Conservation (phyloP, 1,284 basidiomycete species). For the Ustilago sp. region DNA sequence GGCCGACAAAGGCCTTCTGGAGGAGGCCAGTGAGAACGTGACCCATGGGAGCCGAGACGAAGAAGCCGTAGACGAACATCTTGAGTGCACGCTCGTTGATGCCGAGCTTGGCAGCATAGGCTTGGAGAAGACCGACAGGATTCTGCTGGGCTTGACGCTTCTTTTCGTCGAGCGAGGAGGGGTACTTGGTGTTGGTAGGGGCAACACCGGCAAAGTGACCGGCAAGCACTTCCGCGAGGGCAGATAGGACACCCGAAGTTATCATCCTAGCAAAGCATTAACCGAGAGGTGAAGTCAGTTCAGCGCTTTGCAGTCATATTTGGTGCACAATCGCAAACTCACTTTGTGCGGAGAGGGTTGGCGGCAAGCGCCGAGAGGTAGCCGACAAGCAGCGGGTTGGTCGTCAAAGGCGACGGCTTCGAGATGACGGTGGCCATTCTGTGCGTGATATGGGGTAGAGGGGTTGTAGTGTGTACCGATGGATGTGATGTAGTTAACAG, state of each 20-base stretch:
- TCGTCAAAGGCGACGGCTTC: constrained; percentile 43
- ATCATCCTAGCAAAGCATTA: constrained; percentile 37
- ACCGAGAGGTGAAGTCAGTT: neutral
- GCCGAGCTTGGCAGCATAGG: constrained; percentile 50
- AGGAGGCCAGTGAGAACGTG: constrained; percentile 77
- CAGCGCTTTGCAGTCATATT: neutral
- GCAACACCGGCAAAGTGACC: constrained; percentile 58
- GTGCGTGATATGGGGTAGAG: neutral
- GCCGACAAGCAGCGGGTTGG: constrained; percentile 49
- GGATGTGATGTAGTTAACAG: neutral
- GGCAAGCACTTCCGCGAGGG: constrained; percentile 59
- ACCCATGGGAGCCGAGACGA: constrained; percentile 84
- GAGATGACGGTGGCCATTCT: constrained; percentile 46
- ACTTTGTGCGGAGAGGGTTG: constrained; percentile 62
- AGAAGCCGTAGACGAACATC: constrained; percentile 85
- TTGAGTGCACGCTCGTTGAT: constrained; percentile 74
- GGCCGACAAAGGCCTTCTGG: constrained; percentile 82
- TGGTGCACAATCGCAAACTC: constrained; percentile 4
- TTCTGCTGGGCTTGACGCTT: constrained; percentile 39
- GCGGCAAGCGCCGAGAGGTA: constrained; percentile 58
- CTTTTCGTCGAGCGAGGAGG: constrained; percentile 38
- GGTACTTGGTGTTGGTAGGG: constrained; percentile 36
- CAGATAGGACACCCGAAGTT: constrained; percentile 56
- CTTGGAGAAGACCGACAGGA: constrained; percentile 27
- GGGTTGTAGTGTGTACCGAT: neutral